Conservation (phyloP, 495 filamentous ascomycete genomes). For the Bathelium albidoporum region DNA sequence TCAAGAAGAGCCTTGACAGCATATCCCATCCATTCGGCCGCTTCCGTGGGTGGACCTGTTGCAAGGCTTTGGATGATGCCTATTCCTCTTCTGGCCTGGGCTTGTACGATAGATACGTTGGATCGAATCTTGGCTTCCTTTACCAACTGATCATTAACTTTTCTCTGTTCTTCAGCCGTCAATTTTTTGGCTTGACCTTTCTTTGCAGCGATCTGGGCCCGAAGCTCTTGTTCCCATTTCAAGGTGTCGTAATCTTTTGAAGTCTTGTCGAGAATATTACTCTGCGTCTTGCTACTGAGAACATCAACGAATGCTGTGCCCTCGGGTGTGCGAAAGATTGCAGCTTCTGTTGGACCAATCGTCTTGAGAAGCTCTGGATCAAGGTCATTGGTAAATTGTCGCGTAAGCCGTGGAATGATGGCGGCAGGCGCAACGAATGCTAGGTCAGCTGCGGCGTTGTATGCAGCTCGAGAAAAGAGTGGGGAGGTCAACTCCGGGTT, state of each 20-base stretch:
- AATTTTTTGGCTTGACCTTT: conserved; percentile 88
- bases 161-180: conserved; percentile 73
- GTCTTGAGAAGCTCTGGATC: conserved; percentile 51
- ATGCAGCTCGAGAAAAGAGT: conserved; percentile 56
- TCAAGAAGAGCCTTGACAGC: conserved; percentile 60
- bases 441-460: conserved; percentile 72
- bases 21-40: conserved; percentile 74
- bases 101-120: conserved; percentile 54
- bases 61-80: conserved; percentile 76
- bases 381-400: conserved; percentile 61
- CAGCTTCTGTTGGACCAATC: conserved; percentile 76
- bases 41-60: conserved; percentile 72
- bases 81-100: conserved; percentile 64
- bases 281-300: conserved; percentile 62
- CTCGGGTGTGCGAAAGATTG: conserved; percentile 80
- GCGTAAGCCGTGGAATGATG: conserved; percentile 64
- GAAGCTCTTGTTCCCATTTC: conserved; percentile 94
- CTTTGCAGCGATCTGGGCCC: conserved; percentile 78
- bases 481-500: conserved; percentile 15
- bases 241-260: conserved; percentile 86
- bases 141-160: conserved; percentile 79
- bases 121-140: conserved; percentile 75
- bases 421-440: conserved; percentile 84
- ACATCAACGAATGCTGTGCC: conserved; percentile 85
- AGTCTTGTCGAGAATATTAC: conserved; percentile 62